phyloP scores from a whole-genome alignment of 23 red algal genomes.

The Rhodosorus marinus region DNA sequence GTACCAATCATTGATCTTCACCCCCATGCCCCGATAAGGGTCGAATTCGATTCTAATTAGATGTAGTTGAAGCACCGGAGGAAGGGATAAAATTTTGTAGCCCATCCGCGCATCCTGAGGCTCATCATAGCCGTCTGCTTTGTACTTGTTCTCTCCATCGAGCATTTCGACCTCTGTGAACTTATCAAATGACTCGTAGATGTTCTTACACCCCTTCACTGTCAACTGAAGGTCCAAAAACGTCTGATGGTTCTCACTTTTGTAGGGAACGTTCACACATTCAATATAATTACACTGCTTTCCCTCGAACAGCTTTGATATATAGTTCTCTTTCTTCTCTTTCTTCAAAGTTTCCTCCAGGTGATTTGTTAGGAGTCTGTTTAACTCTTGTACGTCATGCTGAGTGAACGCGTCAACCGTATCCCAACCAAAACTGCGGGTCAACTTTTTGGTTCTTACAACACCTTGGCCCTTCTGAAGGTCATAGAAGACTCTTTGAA shows the following conservation, averaged over 20 bases:
- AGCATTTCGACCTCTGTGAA: constrained; percentile 94
- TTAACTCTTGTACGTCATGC: constrained; percentile 98
- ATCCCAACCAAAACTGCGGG: constrained; percentile 89
- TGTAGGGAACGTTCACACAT: constrained; percentile 71
- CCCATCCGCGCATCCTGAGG: constrained; percentile 80
- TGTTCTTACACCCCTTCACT: constrained; percentile 60
- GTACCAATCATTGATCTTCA: constrained; percentile 96
- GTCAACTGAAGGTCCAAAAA: constrained; percentile 96
- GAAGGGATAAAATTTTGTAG: constrained; percentile 65
- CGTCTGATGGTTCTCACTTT: constrained; percentile 42
- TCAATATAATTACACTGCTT: constrained; percentile 65
- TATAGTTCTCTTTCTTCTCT: constrained; percentile 39
- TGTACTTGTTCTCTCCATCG: constrained; percentile 97
- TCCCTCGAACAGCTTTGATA: constrained; percentile 73
- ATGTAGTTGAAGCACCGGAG: constrained; percentile 89
- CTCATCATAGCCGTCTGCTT: constrained; percentile 76
- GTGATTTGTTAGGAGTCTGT: constrained; percentile 73
- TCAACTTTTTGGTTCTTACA: constrained; percentile 90
- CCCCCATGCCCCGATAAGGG: constrained; percentile 41
- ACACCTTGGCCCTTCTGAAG: constrained; percentile 48
- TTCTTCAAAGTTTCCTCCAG: constrained; percentile 91
- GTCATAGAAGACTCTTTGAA: constrained; percentile 97
- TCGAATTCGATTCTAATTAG: constrained; percentile 95
- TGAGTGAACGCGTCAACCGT: constrained; percentile 84
- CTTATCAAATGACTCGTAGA: constrained; percentile 94